Evolutionary conservation across 768 basidiomycete species (phyloP), one percentile per base, ranked within the genome.

Genomic region (Agrocybe chaxingu): DNA sequence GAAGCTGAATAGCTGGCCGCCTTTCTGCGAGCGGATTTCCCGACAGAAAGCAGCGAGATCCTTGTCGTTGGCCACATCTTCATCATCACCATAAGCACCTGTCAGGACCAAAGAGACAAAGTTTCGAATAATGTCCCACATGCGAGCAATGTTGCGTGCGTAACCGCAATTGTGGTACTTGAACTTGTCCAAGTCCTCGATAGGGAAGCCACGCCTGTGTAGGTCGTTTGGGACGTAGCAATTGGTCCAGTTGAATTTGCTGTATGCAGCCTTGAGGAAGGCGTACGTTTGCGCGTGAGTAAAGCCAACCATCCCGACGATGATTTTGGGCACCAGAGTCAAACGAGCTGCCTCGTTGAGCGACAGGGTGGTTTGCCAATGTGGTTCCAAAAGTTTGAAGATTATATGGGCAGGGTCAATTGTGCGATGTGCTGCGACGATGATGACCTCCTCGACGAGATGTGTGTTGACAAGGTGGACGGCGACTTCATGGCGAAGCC

Each of bases 121-220:
- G 19, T 54, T 57, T 43, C 59, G 61, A 9, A 67, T 44, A 8
- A 62, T 59, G n/a, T 56, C 49, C 66, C 66, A 67, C 54, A 60
- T 57, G 46, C 47, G 48, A 32, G 46, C 16, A 34, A 67, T 61
- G 44, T 62, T 51, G 41, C 64, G 62, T 1, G 58, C 66, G 34
- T 65, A 67, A 8, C 45, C 62, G 42, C 63, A 67, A 50, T 67
- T 67, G 55, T 67, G 66, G 51, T 60, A 65, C 31, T 62, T 66
- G 13, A 39, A 35, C 5, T 59, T 55, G 41, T 65, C 51, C 24
- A 66, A 47, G 8, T 65, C 47, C 35, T 62, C 58, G 31, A 59
- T 16, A 29, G 63, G 61, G 52, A 68, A 68, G 3, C 66, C 66
- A n/a, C 66, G 62, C n/a, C 33, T 57, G 8, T 48, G 19, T 3